Percentiles rank a stretch among this genome's conserved stretches.
These are phyloP conservation scores for Carex sylvatica DNA, from an alignment of 202 grass and related monocot species.

Conservation along the genomic window DNA sequence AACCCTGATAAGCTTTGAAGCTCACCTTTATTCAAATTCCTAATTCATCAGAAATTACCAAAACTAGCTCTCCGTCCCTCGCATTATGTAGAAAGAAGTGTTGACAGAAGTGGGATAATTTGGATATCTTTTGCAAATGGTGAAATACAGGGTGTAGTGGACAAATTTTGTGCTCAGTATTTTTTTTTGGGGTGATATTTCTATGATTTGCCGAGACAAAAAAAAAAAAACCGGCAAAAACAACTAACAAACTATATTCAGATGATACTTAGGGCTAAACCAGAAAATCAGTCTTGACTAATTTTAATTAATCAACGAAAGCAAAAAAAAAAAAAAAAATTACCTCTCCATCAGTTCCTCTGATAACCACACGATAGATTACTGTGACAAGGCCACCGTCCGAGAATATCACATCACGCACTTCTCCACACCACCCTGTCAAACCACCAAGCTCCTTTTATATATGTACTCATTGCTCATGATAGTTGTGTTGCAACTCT, in stretches of 20 bases:
- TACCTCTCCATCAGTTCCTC: constrained; percentile 97
- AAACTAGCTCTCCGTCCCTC: background rate
- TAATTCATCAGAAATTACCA: background rate
- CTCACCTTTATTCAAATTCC: background rate
- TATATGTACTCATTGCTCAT: constrained; percentile 13
- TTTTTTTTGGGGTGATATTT: background rate
- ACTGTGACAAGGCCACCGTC: constrained; percentile 77
- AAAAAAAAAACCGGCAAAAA: too few relatives aligned
- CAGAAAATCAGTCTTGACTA: background rate
- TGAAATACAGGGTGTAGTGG: background rate
- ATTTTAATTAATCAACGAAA: constrained; percentile 2
- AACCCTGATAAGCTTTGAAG: background rate
- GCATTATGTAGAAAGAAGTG: background rate
- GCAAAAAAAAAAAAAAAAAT: background rate
- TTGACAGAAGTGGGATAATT: background rate
- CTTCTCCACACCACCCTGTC: constrained; percentile 97
- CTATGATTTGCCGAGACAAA: background rate
- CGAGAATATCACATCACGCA: constrained; percentile 79
- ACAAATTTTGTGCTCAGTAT: background rate
- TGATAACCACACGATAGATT: constrained; percentile 77
- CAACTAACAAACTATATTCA: background rate
- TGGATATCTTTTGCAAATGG: background rate
- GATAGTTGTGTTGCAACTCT: background rate
- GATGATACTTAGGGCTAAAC: constrained; percentile 31
- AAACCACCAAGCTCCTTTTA: constrained; percentile 17